Percentiles rank a stretch among this genome's conserved stretches.
These are phyloP conservation scores for Penicillium brevicompactum DNA, from an alignment of 2,329 filamentous ascomycete species.

Conservation along the genomic window DNA sequence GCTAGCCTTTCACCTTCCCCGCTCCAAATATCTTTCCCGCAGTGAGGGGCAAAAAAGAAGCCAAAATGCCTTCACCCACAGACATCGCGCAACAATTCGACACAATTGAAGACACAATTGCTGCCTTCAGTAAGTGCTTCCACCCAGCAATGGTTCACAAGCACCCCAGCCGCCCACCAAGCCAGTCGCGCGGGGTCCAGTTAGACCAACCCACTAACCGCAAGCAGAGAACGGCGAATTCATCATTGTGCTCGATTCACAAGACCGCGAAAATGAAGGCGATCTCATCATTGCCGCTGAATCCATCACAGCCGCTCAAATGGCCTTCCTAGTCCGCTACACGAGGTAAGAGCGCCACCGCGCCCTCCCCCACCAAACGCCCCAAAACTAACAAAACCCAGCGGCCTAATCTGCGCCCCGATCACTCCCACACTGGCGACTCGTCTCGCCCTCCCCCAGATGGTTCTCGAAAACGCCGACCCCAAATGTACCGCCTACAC, in stretches of 20 bases:
- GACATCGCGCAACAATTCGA: constrained; percentile 40
- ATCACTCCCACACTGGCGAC: constrained; percentile 70
- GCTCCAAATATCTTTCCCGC: constrained; percentile 9
- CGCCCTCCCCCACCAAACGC: not conserved
- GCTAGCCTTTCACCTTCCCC: not conserved
- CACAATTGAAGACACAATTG: constrained; percentile 45
- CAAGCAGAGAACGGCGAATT: constrained; percentile 76
- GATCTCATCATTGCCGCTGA: constrained; percentile 94
- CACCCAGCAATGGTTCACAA: not conserved
- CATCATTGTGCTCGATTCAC: constrained; percentile 91
- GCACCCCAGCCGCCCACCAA: not conserved
- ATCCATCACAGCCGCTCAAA: constrained; percentile 81
- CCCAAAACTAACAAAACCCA: constrained; percentile 23
- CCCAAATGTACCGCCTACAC: constrained; percentile 92
- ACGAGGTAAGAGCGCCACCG: constrained; percentile 54
- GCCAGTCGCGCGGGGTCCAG: not conserved
- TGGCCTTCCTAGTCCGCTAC: constrained; percentile 94
- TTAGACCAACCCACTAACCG: constrained; percentile 15
- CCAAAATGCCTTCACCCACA: constrained; percentile 37
- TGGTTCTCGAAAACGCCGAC: constrained; percentile 80
- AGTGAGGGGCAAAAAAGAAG: constrained; percentile 28
- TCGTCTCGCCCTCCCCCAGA: constrained; percentile 78
- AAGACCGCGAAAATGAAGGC: constrained; percentile 94
- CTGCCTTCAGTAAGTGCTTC: constrained; percentile 42
- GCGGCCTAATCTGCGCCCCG: constrained; percentile 89